phyloP scores from a whole-genome alignment of 345 rosid genomes.

The Syzygium aqueum region DNA sequence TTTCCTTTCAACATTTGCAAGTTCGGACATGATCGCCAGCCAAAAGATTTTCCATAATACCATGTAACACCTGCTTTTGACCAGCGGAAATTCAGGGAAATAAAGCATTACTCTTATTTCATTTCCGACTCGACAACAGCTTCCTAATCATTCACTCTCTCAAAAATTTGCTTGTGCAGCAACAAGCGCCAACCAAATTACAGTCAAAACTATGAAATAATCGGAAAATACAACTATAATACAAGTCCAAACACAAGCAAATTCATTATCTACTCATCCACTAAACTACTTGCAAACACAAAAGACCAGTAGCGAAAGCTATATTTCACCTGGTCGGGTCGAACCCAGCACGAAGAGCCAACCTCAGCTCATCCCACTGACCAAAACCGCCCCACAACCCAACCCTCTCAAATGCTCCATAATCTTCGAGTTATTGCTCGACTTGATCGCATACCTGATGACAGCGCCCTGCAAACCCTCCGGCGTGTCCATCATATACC shows the following conservation, averaged over 20 bases:
- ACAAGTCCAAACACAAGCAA: not conserved
- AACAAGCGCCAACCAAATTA: constrained; percentile 16
- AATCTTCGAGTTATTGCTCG: constrained; percentile 82
- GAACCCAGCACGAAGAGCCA: constrained; percentile 83
- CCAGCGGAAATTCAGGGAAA: too few relatives aligned
- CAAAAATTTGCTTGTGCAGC: too few relatives aligned
- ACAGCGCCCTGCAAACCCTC: constrained; percentile 54
- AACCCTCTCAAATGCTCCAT: constrained; percentile 82
- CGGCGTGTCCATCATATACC: constrained; percentile 73
- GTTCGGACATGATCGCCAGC: too few relatives aligned
- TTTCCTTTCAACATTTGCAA: too few relatives aligned
- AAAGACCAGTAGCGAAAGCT: not conserved
- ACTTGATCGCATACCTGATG: constrained; percentile 89
- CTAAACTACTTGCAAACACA: not conserved
- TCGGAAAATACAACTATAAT: too few relatives aligned
- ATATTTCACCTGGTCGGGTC: constrained; percentile 71
- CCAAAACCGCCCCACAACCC: constrained; percentile 95
- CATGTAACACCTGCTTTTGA: too few relatives aligned
- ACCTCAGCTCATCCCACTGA: constrained; percentile 89
- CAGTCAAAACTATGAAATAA: not conserved
- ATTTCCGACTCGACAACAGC: too few relatives aligned
- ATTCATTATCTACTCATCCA: not conserved
- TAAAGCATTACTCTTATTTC: too few relatives aligned
- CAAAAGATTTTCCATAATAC: too few relatives aligned
- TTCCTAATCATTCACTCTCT: too few relatives aligned